Evolutionary conservation across 139 green algal genomes (phyloP), one percentile per base, ranked within the genome.

Genomic region (Marvania coccoides): DNA sequence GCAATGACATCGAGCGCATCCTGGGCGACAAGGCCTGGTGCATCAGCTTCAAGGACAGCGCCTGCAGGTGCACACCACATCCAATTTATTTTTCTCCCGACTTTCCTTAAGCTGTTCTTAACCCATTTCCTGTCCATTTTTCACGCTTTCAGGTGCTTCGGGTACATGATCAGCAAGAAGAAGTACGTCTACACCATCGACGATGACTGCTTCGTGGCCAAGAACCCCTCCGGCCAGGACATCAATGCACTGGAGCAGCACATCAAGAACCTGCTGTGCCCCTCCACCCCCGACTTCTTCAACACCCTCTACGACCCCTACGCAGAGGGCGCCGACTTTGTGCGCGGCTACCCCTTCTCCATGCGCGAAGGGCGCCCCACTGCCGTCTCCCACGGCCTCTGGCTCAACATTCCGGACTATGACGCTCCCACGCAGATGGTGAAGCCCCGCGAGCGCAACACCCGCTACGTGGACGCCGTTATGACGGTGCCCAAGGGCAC

Each of bases 391-490:
- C 92, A 98, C 71, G 89, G 92, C 13, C 83, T 98, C 61, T 98
- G 92, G 92, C 80, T 98, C 28, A 98, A 98, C 85, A 95, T 98
- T 55, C 93, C 92, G 0, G 92, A 98, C 84, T 98, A 98, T 55
- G 92, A 98, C 63, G 92, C 93, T 2, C 92, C 92, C 40, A 98
- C 92, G 3, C 70, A 98, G 81, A 91, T 98, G 85, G 93, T 96
- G 15, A 98, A 98, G 85, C 93, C 92, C 7, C 65, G 74, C 40
- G 92, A 98, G 82, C 84, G 93, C 55, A 98, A 98, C 83, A 87
- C 71, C 6, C 83, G 86, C 47, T 98, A 95, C 62, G 91, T 98
- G 35, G 86, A 98, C 63, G 84, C 87, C 0, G 91, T 98, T 4
- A 84, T 98, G 80, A 98, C 93, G 31, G 75, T 98, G 2, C 92